phyloP scores from a whole-genome alignment of 805 yeast genomes.

The Candida arabinofermentans region DNA sequence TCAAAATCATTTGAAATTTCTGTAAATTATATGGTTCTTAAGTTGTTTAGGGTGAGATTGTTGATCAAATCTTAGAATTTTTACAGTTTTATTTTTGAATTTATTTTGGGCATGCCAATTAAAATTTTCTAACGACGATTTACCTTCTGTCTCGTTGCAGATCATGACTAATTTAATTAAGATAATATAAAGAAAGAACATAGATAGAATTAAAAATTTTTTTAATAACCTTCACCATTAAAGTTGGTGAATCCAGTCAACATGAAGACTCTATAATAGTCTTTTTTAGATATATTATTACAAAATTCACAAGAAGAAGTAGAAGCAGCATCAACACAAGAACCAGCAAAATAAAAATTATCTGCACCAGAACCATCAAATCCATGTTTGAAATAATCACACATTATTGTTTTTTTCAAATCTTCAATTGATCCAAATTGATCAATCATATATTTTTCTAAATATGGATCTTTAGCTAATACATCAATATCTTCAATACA shows the following conservation, averaged over 20 bases:
- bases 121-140: too few species aligned
- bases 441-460: conserved; percentile 46
- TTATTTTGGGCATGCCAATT: too few species aligned
- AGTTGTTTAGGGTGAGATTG: too few species aligned
- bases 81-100: too few species aligned
- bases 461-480: conserved; percentile 43
- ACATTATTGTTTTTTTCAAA: conserved; percentile 44
- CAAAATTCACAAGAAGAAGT: conserved; percentile 86
- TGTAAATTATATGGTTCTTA: too few species aligned
- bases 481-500: conserved; percentile 53
- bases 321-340: conserved; percentile 78
- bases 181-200: not conserved
- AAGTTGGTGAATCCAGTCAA: conserved; percentile 72
- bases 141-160: too few species aligned
- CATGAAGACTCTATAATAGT: conserved; percentile 57
- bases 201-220: too few species aligned
- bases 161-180: not conserved
- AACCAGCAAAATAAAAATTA: conserved; percentile 78
- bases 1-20: too few species aligned
- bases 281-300: conserved; percentile 61
- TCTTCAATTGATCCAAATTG: conserved; percentile 56
- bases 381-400: conserved; percentile 54
- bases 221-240: conserved; percentile 65
- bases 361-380: conserved; percentile 84
- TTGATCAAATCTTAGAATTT: too few species aligned